Base-by-base conservation (phyloP, 2,329 filamentous ascomycete genomes). In the Nigrospora osmanthi region DNA sequence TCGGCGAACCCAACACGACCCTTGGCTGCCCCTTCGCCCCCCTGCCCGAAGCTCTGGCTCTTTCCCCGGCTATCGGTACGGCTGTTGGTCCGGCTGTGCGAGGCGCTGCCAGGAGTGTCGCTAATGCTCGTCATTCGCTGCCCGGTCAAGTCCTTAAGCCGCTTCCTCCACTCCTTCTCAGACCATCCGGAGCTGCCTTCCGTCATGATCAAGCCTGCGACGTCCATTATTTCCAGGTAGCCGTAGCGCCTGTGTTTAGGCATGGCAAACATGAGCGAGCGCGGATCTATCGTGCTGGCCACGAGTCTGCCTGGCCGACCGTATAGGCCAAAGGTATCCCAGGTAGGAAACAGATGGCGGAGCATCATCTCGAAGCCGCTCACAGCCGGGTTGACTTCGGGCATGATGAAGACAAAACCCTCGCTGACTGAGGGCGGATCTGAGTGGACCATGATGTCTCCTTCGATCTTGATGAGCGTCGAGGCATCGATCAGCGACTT, bases 211-310 rank as follows among this genome's bases (percentile, higher is more conserved):
- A 97, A 69, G 43, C 77, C 76, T 4, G 84, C 82, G 14, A 97
- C 87, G 59, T 98, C 93, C 45, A 90, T 67, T 33, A 89, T 81
- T 58, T 97, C 93, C 23, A 98, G 69, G 58, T 97, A 97, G 1
- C 91, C 90, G 57, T 95, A 95, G 52, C 87, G 79, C 43, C 83
- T 81, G 54, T 93, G 82, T 55, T 87, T 88, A 0, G 93, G 91
- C 83, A 98, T 94, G 6, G 90, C 93, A 63, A 97, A 98, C 93
- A 98, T 98, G 52, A 98, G 74, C 46, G 93, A 95, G 38, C 89
- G 81, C 4, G 87, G 74, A 64, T 97, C 90, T 38, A 90, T 77
- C 0, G 87, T 84, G 59, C 95, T 95, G 3, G 93, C 89, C 32
- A 95, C 83, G 38, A 98, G 73, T 49, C 88, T 83, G 28, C 80